These are phyloP conservation scores for Botrytis paeoniae DNA, from an alignment of 2,329 filamentous ascomycete species.

Conservation along the genomic window DNA sequence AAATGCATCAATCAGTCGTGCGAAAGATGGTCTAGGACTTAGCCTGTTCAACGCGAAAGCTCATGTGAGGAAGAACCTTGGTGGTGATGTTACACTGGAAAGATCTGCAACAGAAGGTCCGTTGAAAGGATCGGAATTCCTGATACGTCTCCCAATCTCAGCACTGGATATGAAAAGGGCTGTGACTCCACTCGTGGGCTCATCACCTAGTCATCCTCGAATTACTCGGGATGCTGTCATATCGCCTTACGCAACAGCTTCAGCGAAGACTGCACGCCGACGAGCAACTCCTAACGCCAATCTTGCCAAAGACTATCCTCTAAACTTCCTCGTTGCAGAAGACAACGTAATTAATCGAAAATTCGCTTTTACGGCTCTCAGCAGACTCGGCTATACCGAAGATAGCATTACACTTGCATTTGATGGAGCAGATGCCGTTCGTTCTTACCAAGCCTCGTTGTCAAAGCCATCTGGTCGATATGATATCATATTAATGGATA, in stretches of 20 bases:
- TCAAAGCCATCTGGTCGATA: conserved; percentile 41
- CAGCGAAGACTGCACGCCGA: conserved; percentile 18
- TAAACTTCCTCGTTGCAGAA: conserved; percentile 68
- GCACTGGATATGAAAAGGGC: conserved; percentile 24
- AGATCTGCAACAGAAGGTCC: conserved; percentile 60
- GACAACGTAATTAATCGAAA: conserved; percentile 71
- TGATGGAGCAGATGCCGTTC: conserved; percentile 65
- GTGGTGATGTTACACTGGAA: conserved; percentile 63
- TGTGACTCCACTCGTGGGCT: conserved; percentile 19
- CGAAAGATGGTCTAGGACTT: conserved; percentile 65
- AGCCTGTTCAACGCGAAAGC: conserved; percentile 72
- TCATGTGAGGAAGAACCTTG: conserved; percentile 60
- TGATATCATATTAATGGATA: conserved; percentile 68
- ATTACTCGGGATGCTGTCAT: conserved; percentile 17
- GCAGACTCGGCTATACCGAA: conserved; percentile 62
- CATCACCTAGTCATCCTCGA: conserved; percentile 11
- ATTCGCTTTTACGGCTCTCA: conserved; percentile 63
- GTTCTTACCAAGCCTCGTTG: conserved; percentile 52
- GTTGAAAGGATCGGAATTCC: conserved; percentile 63
- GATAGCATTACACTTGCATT: conserved; percentile 57
- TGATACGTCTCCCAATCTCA: conserved; percentile 57
- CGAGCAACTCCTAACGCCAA: conserved; percentile 49
- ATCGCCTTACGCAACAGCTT: conserved; percentile 13
- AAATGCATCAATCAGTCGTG: conserved; percentile 64
- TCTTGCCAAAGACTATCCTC: conserved; percentile 57